Base-by-base conservation (phyloP, 768 basidiomycete species). In the Vishniacozyma victoriae region DNA sequence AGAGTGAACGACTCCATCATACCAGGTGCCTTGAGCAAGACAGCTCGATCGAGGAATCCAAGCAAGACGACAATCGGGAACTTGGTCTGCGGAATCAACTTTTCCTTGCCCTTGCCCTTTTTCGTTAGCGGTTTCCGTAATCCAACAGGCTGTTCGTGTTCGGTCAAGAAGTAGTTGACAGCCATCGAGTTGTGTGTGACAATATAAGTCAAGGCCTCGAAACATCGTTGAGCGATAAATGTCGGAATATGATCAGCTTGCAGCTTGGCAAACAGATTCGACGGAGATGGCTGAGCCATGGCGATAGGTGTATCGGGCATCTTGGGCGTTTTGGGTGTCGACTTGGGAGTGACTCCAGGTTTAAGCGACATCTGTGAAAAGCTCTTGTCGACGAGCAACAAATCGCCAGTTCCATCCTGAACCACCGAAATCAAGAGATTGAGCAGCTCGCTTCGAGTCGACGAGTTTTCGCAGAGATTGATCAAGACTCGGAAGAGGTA, bases 381-480 rank as follows among this genome's bases (percentile, higher is more conserved):
- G 66, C 87, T 90, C 66, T 85, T 87, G 73, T 97, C 95, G 18
- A 96, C 87, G 1, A 86, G 82, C 1, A 84, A 82, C 22, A 93
- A 78, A 70, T 97, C 95, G 15, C 87, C 89, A 2, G 91, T 85
- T 13, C 93, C 93, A 59, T 93, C 95, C 71, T 97, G 91, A 5
- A 97, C 75, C 53, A 97, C 88, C 52, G 81, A 85, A n/a, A 99
- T 78, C 18, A 99, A 80, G 13, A 96, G 79, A 64, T 92, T 95
- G 77, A 99, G 87, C 19, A 97, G 76, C 59, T 99, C 95, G 4
- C 81, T 82, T 16, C 95, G 80, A 0, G 93, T 91, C 64, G 85
- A 87, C 2, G 82, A 76, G 67, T 99, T 99, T 74, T 97, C 92
- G 74, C 91, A 99, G 6, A 99, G 78, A 67, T 97, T 93, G 55